Conservation (phyloP, 257 asterid genomes). For the Nicotiana attenuata region DNA sequence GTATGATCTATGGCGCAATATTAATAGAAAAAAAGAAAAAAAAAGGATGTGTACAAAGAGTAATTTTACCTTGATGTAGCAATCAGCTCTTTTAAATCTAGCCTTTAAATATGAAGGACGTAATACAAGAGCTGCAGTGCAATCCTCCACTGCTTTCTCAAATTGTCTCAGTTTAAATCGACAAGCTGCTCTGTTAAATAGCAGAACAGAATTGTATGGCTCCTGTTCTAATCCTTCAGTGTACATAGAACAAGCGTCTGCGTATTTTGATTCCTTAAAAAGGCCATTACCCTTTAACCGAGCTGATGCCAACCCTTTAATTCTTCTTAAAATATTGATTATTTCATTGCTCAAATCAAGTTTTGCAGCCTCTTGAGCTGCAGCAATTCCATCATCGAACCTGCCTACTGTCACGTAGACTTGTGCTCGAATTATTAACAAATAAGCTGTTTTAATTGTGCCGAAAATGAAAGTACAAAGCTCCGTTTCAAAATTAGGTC, state of each 20-base stretch:
- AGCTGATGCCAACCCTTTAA: slow-evolving; percentile 27
- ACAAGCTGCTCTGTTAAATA: slow-evolving; percentile 63
- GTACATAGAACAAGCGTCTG: slow-evolving; percentile 44
- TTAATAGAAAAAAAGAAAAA: neutral
- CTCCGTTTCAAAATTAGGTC: slow-evolving; percentile 22
- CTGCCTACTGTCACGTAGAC: slow-evolving; percentile 35
- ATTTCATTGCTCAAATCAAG: slow-evolving; percentile 33
- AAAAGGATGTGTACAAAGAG: no score
- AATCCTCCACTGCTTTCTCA: slow-evolving; percentile 65
- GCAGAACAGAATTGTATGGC: slow-evolving; percentile 44
- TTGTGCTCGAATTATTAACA: slow-evolving; percentile 32
- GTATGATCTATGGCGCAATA: neutral
- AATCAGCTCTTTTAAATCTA: slow-evolving; percentile 46
- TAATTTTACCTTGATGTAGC: slow-evolving; percentile 43
- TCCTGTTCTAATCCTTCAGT: slow-evolving; percentile 46
- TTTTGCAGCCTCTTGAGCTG: slow-evolving; percentile 34
- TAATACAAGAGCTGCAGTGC: slow-evolving; percentile 39
- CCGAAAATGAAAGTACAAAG: slow-evolving; percentile 35
- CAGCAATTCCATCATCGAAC: slow-evolving; percentile 55
- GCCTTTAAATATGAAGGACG: slow-evolving; percentile 60
- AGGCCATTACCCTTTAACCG: slow-evolving; percentile 44
- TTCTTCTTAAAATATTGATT: slow-evolving; percentile 21
- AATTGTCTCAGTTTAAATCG: slow-evolving; percentile 39
- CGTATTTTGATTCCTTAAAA: slow-evolving; percentile 34
- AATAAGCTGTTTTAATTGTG: slow-evolving; percentile 27